phyloP scores from a whole-genome alignment of 1,284 basidiomycete species.

The Melanopsichium pennsylvanicum region DNA sequence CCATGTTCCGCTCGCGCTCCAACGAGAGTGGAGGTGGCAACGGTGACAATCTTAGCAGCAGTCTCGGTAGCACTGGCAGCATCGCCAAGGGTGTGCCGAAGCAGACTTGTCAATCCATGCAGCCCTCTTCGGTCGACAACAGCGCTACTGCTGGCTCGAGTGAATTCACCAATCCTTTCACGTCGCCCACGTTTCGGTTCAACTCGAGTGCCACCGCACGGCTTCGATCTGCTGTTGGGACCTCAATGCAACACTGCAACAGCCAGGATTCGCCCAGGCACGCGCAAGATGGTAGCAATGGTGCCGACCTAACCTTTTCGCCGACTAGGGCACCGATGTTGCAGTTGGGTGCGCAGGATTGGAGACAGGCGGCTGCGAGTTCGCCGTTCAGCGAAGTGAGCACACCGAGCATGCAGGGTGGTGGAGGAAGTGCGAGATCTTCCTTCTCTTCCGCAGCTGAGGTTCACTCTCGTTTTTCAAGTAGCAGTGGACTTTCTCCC shows the following conservation, averaged over 20 bases:
- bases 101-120: conserved; percentile 29
- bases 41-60: conserved; percentile 15
- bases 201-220: conserved; percentile 14
- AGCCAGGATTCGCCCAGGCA: conserved; percentile 17
- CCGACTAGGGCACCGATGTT: conserved; percentile 8
- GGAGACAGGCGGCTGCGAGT: conserved; percentile 39
- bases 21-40: conserved; percentile 18
- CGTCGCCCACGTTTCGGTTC: conserved; percentile 28
- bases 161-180: conserved; percentile 38
- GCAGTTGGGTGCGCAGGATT: conserved; percentile 22
- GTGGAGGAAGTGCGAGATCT: conserved; percentile 33
- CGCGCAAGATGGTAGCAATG: not conserved
- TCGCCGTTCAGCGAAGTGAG: conserved; percentile 44
- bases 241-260: conserved; percentile 3
- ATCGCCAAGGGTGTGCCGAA: not conserved
- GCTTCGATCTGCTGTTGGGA: not conserved
- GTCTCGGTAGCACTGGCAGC: conserved; percentile 16
- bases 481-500: conserved; percentile 18
- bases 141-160: not conserved
- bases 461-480: conserved; percentile 25
- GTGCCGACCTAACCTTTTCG: conserved; percentile 7
- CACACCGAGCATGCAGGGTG: conserved; percentile 31
- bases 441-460: conserved; percentile 34
- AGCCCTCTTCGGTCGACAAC: conserved; percentile 4
- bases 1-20: conserved; percentile 44